Evolutionary conservation across 768 basidiomycete species (phyloP).

Genomic region (Lenzites betulinus): DNA sequence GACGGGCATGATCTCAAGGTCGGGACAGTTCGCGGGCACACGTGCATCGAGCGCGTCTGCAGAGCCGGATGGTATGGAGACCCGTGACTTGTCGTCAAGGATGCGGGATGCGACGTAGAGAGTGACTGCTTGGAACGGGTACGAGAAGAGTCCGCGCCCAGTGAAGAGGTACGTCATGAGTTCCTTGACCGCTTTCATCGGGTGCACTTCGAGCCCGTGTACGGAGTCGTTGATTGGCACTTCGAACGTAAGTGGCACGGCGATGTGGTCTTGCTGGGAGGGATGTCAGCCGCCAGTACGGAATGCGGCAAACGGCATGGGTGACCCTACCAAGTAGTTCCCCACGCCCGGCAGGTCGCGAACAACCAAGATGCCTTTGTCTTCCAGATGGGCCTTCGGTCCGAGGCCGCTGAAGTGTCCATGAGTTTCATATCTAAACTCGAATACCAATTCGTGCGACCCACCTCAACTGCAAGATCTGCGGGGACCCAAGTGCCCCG

Average conservation of each 20-base stretch:
- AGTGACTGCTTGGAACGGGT: conserved; percentile 10
- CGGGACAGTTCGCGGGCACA: conserved; percentile 32
- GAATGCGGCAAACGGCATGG: background rate
- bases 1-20: conserved; percentile 41
- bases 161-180: conserved; percentile 35
- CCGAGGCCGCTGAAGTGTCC: conserved; percentile 27
- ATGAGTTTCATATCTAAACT: background rate
- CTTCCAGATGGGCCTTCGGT: conserved; percentile 16
- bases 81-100: background rate
- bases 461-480: conserved; percentile 27
- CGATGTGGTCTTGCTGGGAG: conserved; percentile 42
- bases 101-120: conserved; percentile 5
- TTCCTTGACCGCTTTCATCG: conserved; percentile 30
- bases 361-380: conserved; percentile 22
- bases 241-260: conserved; percentile 35
- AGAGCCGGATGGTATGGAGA: background rate
- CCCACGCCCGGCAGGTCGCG: conserved; percentile 31
- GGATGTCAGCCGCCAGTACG: background rate
- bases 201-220: conserved; percentile 27
- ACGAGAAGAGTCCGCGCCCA: conserved; percentile 33
- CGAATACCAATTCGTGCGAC: background rate
- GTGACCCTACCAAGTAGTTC: conserved; percentile 17
- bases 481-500: conserved; percentile 19
- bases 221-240: conserved; percentile 37
- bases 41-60: conserved; percentile 1